Evolutionary conservation across 108 stramenopile species (phyloP).

Genomic region (Pseudonitzschia delicatissima): DNA sequence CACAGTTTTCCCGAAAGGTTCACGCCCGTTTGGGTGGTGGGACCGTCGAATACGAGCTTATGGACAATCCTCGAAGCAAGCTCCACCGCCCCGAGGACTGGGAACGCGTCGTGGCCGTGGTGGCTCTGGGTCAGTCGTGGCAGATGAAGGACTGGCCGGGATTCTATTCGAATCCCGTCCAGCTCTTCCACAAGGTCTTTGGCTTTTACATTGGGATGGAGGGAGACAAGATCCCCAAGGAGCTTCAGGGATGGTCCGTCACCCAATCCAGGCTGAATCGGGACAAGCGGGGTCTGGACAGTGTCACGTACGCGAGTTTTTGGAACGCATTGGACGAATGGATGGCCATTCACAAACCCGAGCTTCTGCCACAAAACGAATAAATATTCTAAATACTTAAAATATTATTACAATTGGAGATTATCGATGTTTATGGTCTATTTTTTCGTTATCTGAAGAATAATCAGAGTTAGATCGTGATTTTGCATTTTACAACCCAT

Average conservation of each 20-base stretch:
- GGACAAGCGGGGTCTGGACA: constrained; percentile 84
- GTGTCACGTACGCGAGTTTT: constrained; percentile 73
- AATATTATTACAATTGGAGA: too few species aligned
- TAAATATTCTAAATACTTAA: too few species aligned
- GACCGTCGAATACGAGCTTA: constrained; percentile 78
- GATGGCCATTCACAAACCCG: constrained; percentile 80
- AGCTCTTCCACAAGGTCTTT: constrained; percentile 64
- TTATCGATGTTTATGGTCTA: too few species aligned
- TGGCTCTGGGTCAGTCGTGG: constrained; percentile 91
- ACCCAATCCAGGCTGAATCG: constrained; percentile 57
- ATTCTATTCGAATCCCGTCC: constrained; percentile 70
- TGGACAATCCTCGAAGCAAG: constrained; percentile 84
- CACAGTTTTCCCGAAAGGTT: constrained; percentile 48
- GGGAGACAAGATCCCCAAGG: constrained; percentile 59
- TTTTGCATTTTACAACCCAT: too few species aligned
- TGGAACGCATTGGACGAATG: constrained; percentile 87
- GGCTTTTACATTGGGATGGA: constrained; percentile 84
- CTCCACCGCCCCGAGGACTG: constrained; percentile 70
- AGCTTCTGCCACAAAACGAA: constrained; percentile 40
- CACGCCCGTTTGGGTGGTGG: constrained; percentile 56
- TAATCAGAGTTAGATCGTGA: too few species aligned
- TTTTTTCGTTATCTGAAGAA: too few species aligned
- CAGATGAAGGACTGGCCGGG: constrained; percentile 96
- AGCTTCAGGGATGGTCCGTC: constrained; percentile 73
- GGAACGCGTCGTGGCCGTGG: constrained; percentile 91